These are phyloP conservation scores for Boletellus ananas DNA, from an alignment of 768 basidiomycete genomes.

Conservation along the genomic window DNA sequence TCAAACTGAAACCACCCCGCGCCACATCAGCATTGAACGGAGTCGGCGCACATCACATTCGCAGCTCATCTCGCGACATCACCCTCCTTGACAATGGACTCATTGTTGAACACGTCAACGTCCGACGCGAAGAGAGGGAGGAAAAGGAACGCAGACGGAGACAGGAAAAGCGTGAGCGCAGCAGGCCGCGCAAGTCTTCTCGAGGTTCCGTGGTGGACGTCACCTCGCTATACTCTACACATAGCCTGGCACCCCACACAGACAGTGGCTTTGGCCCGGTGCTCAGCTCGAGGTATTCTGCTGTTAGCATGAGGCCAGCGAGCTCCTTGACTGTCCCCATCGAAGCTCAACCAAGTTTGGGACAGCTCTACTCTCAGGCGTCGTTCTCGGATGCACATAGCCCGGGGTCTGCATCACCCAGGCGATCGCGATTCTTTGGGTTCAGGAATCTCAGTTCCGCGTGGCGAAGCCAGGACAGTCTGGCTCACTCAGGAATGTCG, in stretches of 20 bases:
- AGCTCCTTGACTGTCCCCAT: slow-evolving; percentile 59
- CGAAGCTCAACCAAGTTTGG: slow-evolving; percentile 55
- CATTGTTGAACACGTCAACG: slow-evolving; percentile 84
- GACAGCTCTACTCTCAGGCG: slow-evolving; percentile 69
- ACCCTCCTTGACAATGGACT: slow-evolving; percentile 85
- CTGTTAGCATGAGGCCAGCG: slow-evolving; percentile 52
- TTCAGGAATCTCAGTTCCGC: slow-evolving; percentile 66
- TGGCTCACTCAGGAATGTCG: slow-evolving; percentile 75
- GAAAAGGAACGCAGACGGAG: slow-evolving; percentile 65
- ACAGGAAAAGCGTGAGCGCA: slow-evolving; percentile 58
- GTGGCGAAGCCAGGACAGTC: slow-evolving; percentile 77
- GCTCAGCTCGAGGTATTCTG: slow-evolving; percentile 60
- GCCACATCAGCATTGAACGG: slow-evolving; percentile 34
- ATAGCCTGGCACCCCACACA: slow-evolving; percentile 50
- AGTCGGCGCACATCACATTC: slow-evolving; percentile 35
- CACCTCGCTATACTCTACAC: slow-evolving; percentile 66
- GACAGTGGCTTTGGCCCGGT: slow-evolving; percentile 56
- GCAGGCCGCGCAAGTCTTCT: slow-evolving; percentile 66
- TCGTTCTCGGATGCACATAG: slow-evolving; percentile 82
- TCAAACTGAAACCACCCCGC: slow-evolving; percentile 67
- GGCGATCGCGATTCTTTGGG: slow-evolving; percentile 75
- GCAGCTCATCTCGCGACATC: slow-evolving; percentile 63
- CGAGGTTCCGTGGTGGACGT: slow-evolving; percentile 68
- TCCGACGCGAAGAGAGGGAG: slow-evolving; percentile 74
- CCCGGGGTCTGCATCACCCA: slow-evolving; percentile 60